Evolutionary conservation across 2,329 filamentous ascomycete species (phyloP).

Genomic region (Aspergillus fructus): DNA sequence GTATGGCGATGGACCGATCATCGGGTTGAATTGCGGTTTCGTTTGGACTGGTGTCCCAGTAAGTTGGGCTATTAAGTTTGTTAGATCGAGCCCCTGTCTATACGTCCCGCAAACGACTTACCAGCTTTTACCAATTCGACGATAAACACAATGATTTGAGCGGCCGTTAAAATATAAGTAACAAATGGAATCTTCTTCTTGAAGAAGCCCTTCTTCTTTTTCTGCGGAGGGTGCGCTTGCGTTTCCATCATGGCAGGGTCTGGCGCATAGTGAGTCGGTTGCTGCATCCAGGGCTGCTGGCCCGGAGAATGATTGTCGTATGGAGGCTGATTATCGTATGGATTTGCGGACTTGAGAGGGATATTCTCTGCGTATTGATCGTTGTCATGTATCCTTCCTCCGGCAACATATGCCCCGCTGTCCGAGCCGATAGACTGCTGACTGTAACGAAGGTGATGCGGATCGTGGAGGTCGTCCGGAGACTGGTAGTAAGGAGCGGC

Average conservation of each 20-base stretch:
- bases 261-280: slow-evolving; percentile 47
- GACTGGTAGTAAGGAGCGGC: slow-evolving; percentile 37
- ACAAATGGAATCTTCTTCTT: slow-evolving; percentile 69
- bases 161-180: slow-evolving; percentile 73
- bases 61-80: slow-evolving; percentile 56
- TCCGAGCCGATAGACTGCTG: slow-evolving; percentile 39
- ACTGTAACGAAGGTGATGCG: slow-evolving; percentile 36
- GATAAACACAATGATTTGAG: slow-evolving; percentile 84
- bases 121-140: slow-evolving; percentile 82
- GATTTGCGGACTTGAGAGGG: slow-evolving; percentile 36
- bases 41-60: slow-evolving; percentile 70
- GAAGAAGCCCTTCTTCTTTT: slow-evolving; percentile 54
- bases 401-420: slow-evolving; percentile 28
- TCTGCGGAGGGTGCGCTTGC: slow-evolving; percentile 19
- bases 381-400: slow-evolving; percentile 31
- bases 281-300: slow-evolving; percentile 42
- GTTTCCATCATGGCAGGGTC: slow-evolving; percentile 49
- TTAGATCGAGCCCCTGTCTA: background rate
- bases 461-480: slow-evolving; percentile 39
- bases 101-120: slow-evolving; percentile 44
- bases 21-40: slow-evolving; percentile 86
- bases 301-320: slow-evolving; percentile 23
- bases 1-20: slow-evolving; percentile 91
- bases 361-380: slow-evolving; percentile 45
- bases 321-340: slow-evolving; percentile 34